Evolutionary conservation across 139 green algal genomes (phyloP).

Genomic region (Closterium sp.): DNA sequence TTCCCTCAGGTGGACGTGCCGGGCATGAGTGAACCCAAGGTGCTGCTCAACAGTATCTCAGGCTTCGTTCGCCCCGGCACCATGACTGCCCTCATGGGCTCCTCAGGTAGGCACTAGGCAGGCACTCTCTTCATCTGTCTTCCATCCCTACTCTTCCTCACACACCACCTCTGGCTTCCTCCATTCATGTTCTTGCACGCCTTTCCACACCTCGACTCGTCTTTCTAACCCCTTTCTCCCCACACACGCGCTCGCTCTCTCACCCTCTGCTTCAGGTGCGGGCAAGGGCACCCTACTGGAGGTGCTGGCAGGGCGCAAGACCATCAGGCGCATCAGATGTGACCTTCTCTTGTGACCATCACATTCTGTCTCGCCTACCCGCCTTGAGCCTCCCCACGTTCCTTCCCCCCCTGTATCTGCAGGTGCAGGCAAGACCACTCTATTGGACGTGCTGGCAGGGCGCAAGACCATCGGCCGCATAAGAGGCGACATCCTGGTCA

Average conservation of each 20-base stretch:
- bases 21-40: conserved; percentile 13
- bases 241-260: no score
- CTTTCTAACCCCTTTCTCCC: no score
- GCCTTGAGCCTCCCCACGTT: no score
- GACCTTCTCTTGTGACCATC: conserved; percentile 30
- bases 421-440: conserved; percentile 54
- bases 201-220: background rate
- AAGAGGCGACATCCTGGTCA: conserved; percentile 29
- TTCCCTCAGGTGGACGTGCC: conserved; percentile 27
- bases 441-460: conserved; percentile 53
- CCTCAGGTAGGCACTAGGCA: conserved; percentile 17
- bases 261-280: no score
- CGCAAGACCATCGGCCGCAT: conserved; percentile 46
- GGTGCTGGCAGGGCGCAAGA: conserved; percentile 52
- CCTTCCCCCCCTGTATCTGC: background rate
- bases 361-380: no score
- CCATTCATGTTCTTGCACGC: background rate
- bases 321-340: conserved; percentile 21
- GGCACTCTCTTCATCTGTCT: background rate
- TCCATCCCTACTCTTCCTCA: background rate
- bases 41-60: conserved; percentile 43
- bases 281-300: conserved; percentile 59
- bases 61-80: conserved; percentile 43
- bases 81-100: conserved; percentile 55
- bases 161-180: background rate